A percentile compares a stretch with the other conserved stretches of the same genome.
Conservation (phyloP, 73 alveolate genomes). For the Urostyla sp. region DNA sequence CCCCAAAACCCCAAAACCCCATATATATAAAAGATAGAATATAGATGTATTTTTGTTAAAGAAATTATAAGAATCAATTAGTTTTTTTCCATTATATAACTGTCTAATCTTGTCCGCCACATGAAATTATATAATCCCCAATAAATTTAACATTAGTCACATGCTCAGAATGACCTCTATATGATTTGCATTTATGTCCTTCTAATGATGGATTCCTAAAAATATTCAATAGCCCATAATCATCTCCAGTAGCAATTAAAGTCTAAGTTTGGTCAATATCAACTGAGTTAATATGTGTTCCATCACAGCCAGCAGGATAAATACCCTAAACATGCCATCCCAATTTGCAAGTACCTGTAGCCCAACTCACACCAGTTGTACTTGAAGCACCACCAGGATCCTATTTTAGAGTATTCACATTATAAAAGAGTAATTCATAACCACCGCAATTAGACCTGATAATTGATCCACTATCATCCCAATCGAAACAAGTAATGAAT, state of each 20-base stretch:
- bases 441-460: slow-evolving; percentile 94
- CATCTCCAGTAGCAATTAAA: slow-evolving; percentile 94
- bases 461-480: slow-evolving; percentile 74
- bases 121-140: slow-evolving; percentile 86
- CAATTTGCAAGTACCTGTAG: slow-evolving; percentile 87
- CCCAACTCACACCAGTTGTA: slow-evolving; percentile 87
- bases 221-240: slow-evolving; percentile 88
- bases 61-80: neutral
- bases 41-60: too few relatives aligned
- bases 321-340: slow-evolving; percentile 98
- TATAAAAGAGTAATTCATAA: slow-evolving; percentile 94
- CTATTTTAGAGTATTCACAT: slow-evolving; percentile 71
- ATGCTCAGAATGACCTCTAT: slow-evolving; percentile 97
- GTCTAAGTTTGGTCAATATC: slow-evolving; percentile 80
- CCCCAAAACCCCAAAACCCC: slow-evolving; percentile 6
- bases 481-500: slow-evolving; percentile 92
- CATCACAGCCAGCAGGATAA: slow-evolving; percentile 94
- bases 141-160: slow-evolving; percentile 91
- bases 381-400: slow-evolving; percentile 86
- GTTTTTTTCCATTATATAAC: slow-evolving; percentile 87
- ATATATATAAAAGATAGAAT: neutral
- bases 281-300: slow-evolving; percentile 89
- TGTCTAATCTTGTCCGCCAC: slow-evolving; percentile 96
- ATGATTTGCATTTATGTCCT: slow-evolving; percentile 37
- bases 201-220: slow-evolving; percentile 87